phyloP scores from a whole-genome alignment of 2,329 filamentous ascomycete genomes.

The Dactylellina haptotyla region DNA sequence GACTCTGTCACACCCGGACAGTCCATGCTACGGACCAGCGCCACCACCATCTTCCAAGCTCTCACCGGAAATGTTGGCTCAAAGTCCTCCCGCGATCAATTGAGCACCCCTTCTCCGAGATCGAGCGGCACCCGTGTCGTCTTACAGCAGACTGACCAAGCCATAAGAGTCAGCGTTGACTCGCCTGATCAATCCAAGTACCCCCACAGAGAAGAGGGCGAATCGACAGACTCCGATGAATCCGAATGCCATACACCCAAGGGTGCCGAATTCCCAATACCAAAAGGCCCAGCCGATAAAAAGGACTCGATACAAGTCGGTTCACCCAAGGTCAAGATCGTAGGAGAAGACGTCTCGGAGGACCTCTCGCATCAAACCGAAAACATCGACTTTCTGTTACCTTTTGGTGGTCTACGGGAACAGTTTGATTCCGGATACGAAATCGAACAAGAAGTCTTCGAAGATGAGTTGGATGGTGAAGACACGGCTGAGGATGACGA shows the following conservation, averaged over 20 bases:
- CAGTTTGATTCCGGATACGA: slow-evolving; percentile 50
- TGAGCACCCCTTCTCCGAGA: slow-evolving; percentile 39
- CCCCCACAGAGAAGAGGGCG: slow-evolving; percentile 29
- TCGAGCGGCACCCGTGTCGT: slow-evolving; percentile 47
- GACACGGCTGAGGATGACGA: slow-evolving; percentile 34
- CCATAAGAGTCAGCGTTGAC: slow-evolving; percentile 35
- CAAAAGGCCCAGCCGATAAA: slow-evolving; percentile 6
- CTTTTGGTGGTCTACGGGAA: slow-evolving; percentile 43
- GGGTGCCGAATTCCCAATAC: slow-evolving; percentile 35
- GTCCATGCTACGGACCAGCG: slow-evolving; percentile 40
- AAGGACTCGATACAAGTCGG: slow-evolving; percentile 21
- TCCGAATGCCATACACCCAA: slow-evolving; percentile 45
- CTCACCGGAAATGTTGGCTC: slow-evolving; percentile 41
- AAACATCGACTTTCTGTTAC: slow-evolving; percentile 43
- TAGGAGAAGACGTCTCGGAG: slow-evolving; percentile 42
- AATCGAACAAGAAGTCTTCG: slow-evolving; percentile 43
- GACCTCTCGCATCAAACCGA: slow-evolving; percentile 30
- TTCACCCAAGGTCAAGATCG: slow-evolving; percentile 46
- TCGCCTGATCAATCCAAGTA: slow-evolving; percentile 1
- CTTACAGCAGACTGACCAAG: slow-evolving; percentile 36
- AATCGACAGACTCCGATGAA: slow-evolving; percentile 43
- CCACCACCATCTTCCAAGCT: slow-evolving; percentile 46
- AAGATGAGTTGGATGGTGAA: slow-evolving; percentile 30
- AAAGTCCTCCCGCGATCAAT: slow-evolving; percentile 43
- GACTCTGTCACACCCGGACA: slow-evolving; percentile 40